These are phyloP conservation scores for Vitis hybrid DNA, from an alignment of 177 flowering plant genomes.

Conservation along the genomic window DNA sequence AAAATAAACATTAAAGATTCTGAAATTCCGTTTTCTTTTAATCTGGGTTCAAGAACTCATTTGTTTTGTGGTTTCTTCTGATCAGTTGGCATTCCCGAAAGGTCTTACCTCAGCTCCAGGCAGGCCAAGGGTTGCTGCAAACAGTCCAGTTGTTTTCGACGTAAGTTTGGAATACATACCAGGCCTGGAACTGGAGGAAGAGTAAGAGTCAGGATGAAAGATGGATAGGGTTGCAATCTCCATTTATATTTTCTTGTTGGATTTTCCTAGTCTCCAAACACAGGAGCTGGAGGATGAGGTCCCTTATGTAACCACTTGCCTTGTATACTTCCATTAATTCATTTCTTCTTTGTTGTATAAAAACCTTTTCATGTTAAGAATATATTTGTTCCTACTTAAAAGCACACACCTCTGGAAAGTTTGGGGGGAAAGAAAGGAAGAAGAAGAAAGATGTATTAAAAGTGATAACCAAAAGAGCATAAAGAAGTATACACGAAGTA, in stretches of 20 bases:
- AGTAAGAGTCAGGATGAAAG: constrained; percentile 20
- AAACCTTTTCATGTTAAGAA: not conserved
- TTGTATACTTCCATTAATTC: not conserved
- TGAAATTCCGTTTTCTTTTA: no score
- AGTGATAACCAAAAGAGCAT: no score
- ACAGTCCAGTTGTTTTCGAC: constrained; percentile 83
- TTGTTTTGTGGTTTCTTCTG: not conserved
- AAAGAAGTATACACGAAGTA: no score
- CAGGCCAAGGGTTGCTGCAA: constrained; percentile 92
- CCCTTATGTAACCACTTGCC: not conserved
- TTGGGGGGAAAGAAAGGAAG: no score
- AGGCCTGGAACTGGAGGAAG: constrained; percentile 84
- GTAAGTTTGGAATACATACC: constrained; percentile 92
- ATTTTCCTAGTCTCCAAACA: constrained; percentile 6
- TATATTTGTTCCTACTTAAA: no score
- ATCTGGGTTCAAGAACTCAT: no score
- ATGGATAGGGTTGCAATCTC: no score
- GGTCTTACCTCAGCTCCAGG: constrained; percentile 95
- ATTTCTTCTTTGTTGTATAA: constrained; percentile 3
- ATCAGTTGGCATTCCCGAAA: constrained; percentile 85
- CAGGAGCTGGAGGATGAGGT: not conserved
- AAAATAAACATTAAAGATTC: no score
- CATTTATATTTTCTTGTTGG: not conserved
- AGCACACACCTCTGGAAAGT: no score
- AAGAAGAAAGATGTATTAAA: no score